Evolutionary conservation across 805 yeast species (phyloP), one percentile per base, ranked within the genome.

Genomic region (Saccharomycopsis sp.): DNA sequence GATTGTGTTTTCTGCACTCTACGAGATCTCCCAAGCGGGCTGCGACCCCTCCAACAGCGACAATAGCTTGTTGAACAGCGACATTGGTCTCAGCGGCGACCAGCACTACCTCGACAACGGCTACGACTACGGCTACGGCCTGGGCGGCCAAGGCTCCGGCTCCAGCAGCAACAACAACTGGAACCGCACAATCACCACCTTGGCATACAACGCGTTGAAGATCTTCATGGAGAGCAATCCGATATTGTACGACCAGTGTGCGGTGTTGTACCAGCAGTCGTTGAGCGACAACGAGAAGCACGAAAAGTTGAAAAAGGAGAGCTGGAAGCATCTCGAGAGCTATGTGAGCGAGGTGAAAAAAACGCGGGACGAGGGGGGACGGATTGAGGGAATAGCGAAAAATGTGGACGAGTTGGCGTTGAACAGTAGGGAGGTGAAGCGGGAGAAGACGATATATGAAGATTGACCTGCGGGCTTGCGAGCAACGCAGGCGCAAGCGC

Each of bases 211-310:
- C 58, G 97, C 98, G 0, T 77, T 94, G 65, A 91, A 91, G 70
- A 86, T 89, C 57, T 91, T 94, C 67, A 83, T 91, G 84, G 97
- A 92, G 67, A 86, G 94, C 55, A 91, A 91, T 70, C 96, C 97
- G 15, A 84, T 85, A 7, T 76, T 92, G 24, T 94, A 89, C 71
- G 97, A 91, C 69, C 91, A 91, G 68, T 92, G 98, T 69, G 87
- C 95, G n/a, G 79, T 89, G 65, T 72, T 89, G 62, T 91, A 91
- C 70, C 86, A 90, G 65, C 89, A 89, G 65, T 83, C 88, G 53
- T 75, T 87, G 60, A 88, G 84, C 65, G 91, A 86, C 64, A 89
- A 86, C 67, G 80, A 80, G 63, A 80, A 80, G 64, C 77, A 87
- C 57, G 84, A 82, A 64, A 74, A 75, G 47, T 78, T 84, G 41